Evolutionary conservation across 768 basidiomycete species (phyloP).

Genomic region (Macrolepiota dolichaula): DNA sequence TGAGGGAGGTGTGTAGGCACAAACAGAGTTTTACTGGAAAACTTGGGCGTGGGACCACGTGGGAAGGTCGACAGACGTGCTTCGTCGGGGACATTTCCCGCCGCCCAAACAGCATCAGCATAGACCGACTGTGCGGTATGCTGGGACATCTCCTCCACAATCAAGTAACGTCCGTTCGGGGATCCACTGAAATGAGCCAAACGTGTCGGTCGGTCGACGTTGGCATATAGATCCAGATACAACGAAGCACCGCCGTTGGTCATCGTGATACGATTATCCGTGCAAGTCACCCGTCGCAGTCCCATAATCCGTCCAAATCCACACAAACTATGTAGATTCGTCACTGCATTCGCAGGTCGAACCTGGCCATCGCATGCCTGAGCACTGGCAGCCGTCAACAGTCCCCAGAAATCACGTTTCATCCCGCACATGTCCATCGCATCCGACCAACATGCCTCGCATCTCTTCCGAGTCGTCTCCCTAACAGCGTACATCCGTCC

Average conservation of each 20-base stretch:
- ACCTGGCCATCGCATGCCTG: neutral
- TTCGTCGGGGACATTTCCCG: neutral
- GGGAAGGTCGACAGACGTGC: neutral
- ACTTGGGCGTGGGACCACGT: neutral
- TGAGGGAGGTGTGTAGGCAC: neutral
- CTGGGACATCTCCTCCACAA: neutral
- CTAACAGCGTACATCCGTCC: neutral
- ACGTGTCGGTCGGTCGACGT: neutral
- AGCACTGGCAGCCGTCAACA: neutral
- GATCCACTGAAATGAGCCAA: neutral
- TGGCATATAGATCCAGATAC: neutral
- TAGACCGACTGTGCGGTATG: neutral
- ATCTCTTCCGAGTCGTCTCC: neutral
- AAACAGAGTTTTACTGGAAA: neutral
- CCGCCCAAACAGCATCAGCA: neutral
- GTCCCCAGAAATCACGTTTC: neutral
- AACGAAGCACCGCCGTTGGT: neutral
- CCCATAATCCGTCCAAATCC: neutral
- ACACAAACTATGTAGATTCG: neutral
- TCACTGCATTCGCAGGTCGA: neutral
- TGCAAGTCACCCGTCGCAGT: neutral
- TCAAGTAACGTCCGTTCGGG: neutral
- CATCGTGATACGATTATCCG: neutral
- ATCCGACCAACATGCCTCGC: neutral
- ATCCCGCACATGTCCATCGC: neutral